Percentiles rank a stretch among this genome's conserved stretches.
phyloP scores from a whole-genome alignment of 345 rosid species.

The Mallotus nudiflorus region DNA sequence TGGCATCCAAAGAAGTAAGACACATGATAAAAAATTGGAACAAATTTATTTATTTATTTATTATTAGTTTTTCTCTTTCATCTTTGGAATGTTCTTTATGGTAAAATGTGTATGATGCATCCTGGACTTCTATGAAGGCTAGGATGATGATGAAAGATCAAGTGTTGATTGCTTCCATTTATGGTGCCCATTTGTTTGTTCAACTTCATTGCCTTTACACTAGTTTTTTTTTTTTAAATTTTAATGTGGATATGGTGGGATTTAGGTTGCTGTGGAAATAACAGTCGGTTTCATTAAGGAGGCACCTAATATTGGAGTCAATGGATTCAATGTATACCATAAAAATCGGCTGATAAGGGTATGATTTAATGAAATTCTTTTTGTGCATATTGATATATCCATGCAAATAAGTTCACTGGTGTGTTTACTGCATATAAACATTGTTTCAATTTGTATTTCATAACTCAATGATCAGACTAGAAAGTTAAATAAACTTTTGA shows the following conservation, averaged over 20 bases:
- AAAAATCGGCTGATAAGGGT: constrained; percentile 96
- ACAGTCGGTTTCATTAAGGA: constrained; percentile 80
- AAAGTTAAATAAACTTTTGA: background rate
- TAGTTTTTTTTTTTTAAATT: background rate
- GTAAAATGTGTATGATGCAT: background rate
- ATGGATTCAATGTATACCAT: constrained; percentile 82
- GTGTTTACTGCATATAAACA: background rate
- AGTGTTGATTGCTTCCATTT: background rate
- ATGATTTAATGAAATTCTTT: constrained; percentile 22
- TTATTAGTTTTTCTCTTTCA: background rate
- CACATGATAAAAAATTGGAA: constrained; percentile 13
- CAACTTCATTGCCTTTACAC: no score
- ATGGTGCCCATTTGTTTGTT: background rate
- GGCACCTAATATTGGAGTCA: constrained; percentile 50
- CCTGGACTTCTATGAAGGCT: background rate
- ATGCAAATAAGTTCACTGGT: background rate
- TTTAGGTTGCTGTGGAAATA: constrained; percentile 58
- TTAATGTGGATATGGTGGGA: constrained; percentile 20
- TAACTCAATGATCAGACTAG: constrained; percentile 1
- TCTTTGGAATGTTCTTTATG: constrained; percentile 4
- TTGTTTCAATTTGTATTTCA: background rate
- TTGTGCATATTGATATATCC: constrained; percentile 6
- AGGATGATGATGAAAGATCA: background rate
- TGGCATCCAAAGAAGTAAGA: constrained; percentile 47
- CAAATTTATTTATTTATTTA: constrained; percentile 4